Conservation (phyloP, 2,329 filamentous ascomycete species). For the Emericellopsis atlantica region DNA sequence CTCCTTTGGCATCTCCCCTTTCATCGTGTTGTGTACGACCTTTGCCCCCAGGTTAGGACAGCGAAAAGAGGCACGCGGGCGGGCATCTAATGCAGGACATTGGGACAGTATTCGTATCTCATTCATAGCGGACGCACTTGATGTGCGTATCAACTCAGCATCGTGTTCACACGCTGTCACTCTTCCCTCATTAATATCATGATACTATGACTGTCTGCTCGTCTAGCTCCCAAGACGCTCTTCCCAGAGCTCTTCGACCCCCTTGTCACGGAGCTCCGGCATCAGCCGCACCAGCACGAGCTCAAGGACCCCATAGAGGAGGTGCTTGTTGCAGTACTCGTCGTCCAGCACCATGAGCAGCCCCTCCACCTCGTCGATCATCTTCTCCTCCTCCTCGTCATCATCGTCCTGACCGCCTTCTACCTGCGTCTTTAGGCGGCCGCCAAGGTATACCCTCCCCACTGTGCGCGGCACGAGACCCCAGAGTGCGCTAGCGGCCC, state of each 20-base stretch:
- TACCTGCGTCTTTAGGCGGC: conserved; percentile 8
- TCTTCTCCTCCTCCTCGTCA: conserved; percentile 23
- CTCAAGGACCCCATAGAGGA: conserved; percentile 75
- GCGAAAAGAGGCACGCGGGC: background rate
- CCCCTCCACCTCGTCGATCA: conserved; percentile 47
- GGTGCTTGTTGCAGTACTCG: conserved; percentile 82
- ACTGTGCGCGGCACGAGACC: conserved; percentile 32
- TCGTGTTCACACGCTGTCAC: too few relatives aligned
- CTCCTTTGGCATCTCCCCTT: conserved; percentile 5
- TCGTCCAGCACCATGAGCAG: conserved; percentile 68
- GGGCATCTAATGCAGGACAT: background rate
- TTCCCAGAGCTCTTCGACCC: conserved; percentile 59
- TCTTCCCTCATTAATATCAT: background rate
- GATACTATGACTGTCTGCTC: too few relatives aligned
- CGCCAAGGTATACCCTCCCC: conserved; percentile 37
- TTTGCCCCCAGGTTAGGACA: background rate
- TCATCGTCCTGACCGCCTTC: conserved; percentile 10
- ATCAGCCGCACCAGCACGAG: conserved; percentile 68
- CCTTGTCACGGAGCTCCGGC: conserved; percentile 68
- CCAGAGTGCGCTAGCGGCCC: conserved; percentile 50
- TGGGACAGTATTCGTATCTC: background rate
- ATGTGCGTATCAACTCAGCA: too few relatives aligned
- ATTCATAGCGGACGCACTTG: too few relatives aligned
- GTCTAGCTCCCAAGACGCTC: conserved; percentile 42
- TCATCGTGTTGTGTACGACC: background rate